Evolutionary conservation across 306 rosid genomes (phyloP).

Genomic region (Dalbergia cultrata): DNA sequence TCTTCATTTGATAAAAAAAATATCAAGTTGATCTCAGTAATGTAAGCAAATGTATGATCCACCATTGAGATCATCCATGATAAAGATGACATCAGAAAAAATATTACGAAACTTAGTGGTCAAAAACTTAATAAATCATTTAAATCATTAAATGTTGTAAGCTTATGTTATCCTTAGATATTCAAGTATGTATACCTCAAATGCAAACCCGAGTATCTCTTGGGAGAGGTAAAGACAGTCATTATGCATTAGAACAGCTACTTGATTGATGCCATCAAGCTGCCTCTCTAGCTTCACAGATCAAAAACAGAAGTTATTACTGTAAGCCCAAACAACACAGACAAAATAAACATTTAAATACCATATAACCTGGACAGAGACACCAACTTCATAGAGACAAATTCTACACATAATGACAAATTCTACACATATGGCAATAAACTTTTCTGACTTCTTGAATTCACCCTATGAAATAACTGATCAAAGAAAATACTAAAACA

Average conservation of each 20-base stretch:
- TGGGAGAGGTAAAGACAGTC: slow-evolving; percentile 92
- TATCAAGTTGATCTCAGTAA: slow-evolving; percentile 17
- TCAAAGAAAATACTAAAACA: slow-evolving; percentile 11
- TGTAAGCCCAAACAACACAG: slow-evolving; percentile 30
- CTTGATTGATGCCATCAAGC: slow-evolving; percentile 90
- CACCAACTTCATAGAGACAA: slow-evolving; percentile 36
- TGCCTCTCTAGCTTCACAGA: slow-evolving; percentile 97
- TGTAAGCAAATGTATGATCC: slow-evolving; percentile 21
- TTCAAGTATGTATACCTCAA: slow-evolving; percentile 71
- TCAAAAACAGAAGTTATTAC: slow-evolving; percentile 51
- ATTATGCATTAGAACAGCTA: slow-evolving; percentile 86
- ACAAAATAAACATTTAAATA: slow-evolving; percentile 29
- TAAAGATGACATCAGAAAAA: slow-evolving; percentile 18
- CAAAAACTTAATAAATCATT: slow-evolving; percentile 5
- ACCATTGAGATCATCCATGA: slow-evolving; percentile 32
- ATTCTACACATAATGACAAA: slow-evolving; percentile 31
- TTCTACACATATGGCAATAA: slow-evolving; percentile 10
- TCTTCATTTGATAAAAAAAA: slow-evolving; percentile 25
- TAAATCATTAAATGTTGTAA: slow-evolving; percentile 1
- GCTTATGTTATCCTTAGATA: slow-evolving; percentile 9
- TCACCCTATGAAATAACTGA: slow-evolving; percentile 19
- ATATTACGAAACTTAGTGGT: neutral
- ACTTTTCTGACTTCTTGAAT: neutral
- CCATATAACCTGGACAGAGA: slow-evolving; percentile 12
- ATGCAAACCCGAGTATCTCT: slow-evolving; percentile 92